Evolutionary conservation across 345 rosid genomes (phyloP), one percentile per base, ranked within the genome.

Genomic region (Eucalyptus camaldulensis): DNA sequence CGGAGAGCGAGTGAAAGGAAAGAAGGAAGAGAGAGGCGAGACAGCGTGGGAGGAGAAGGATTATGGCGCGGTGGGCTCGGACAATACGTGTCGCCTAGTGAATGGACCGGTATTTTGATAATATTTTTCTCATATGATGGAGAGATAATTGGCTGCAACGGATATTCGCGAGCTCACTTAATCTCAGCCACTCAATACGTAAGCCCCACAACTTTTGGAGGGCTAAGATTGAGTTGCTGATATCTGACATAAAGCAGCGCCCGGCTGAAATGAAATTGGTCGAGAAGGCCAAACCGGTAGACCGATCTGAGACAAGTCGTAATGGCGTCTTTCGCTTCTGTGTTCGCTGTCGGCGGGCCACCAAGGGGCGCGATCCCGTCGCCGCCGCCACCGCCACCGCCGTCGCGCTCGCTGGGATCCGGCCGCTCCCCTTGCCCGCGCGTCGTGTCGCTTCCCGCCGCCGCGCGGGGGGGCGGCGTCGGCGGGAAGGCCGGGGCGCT

Each of bases 371-470:
- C 87, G 62, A 58, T 58, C 29, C 15, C 67, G 40, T 2, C n/a
- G 44, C 17, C 44, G 19, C 31, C 25, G 53, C 53, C 1, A 2
- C 51, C 53, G 17, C 51, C 51, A 0, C 16, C 62, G 21, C 15
- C 65, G 27, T 14, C 14, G 40, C 89, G 33, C 54, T 53, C 53
- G 29, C 89, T 50, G 50, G 80, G 86, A 76, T 88, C 89, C 24
- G 86, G 86, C 86, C 91, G n/a, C 97, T 95, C 91, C 98, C 95
- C 5, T 93, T 96, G 40, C 95, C 94, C 72, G 86, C 86, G 49
- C 94, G 88, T 40, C 83, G 15, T 76, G 29, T 21, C 27, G 29
- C 83, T 76, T 22, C 83, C 83, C 29, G 47, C 27, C 15, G 47
- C 47, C 15, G 29, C 47, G 47, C 24, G 37, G 45, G 88, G 21